Percentiles rank a stretch among this genome's conserved stretches.
Conservation (phyloP, 371 early-diverging fungal genomes). For the Coemansia sp. region DNA sequence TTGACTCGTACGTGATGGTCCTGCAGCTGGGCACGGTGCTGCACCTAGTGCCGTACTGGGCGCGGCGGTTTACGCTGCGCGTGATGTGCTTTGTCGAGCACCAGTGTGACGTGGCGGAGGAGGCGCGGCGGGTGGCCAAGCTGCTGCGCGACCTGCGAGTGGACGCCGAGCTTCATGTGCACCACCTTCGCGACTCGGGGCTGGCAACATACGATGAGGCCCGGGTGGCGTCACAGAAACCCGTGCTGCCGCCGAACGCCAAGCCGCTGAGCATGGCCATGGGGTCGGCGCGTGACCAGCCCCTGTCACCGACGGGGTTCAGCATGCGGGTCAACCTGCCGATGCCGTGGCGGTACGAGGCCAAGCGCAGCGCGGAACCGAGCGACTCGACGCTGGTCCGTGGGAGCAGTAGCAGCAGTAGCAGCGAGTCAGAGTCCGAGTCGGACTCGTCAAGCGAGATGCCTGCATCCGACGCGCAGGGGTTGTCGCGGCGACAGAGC, state of each 20-base stretch:
- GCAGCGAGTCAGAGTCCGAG: slow-evolving; percentile 11
- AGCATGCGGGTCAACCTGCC: slow-evolving; percentile 45
- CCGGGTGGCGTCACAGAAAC: not conserved
- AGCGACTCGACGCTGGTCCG: not conserved
- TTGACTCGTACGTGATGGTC: slow-evolving; percentile 71
- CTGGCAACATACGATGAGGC: slow-evolving; percentile 51
- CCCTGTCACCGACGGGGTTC: slow-evolving; percentile 6
- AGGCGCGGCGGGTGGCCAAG: slow-evolving; percentile 52
- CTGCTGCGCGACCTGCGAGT: slow-evolving; percentile 60
- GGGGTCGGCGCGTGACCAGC: not conserved
- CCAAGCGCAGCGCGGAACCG: not conserved
- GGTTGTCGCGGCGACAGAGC: not conserved
- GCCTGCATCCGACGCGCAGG: not conserved
- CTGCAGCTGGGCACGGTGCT: slow-evolving; percentile 69
- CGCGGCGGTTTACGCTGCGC: slow-evolving; percentile 54
- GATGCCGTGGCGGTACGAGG: slow-evolving; percentile 43
- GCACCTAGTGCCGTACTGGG: slow-evolving; percentile 64
- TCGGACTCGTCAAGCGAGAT: not conserved
- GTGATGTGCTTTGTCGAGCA: slow-evolving; percentile 66
- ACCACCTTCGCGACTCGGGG: slow-evolving; percentile 53
- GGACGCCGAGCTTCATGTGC: slow-evolving; percentile 57
- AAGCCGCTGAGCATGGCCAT: not conserved
- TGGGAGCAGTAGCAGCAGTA: slow-evolving; percentile 12
- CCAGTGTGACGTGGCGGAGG: slow-evolving; percentile 55
- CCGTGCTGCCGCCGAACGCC: not conserved